Conservation (phyloP, 2,329 filamentous ascomycete species). For the Clonostachys solani region DNA sequence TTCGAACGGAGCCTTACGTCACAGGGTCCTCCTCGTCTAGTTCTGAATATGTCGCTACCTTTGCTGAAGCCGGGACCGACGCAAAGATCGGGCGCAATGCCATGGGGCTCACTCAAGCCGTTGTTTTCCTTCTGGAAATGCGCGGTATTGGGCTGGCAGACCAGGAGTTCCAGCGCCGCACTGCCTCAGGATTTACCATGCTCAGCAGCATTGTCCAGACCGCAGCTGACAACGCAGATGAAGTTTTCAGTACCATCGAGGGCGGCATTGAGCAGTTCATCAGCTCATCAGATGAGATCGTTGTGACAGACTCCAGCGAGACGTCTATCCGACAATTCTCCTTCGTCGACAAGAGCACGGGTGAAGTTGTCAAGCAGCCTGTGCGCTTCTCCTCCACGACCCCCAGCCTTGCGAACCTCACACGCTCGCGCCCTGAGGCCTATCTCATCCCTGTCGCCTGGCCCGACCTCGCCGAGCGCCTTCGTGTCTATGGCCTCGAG, state of each 20-base stretch:
- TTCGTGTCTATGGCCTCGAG: constrained; percentile 13
- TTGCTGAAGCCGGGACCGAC: constrained; percentile 19
- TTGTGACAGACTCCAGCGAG: constrained; percentile 18
- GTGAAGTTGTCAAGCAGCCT: constrained; percentile 14
- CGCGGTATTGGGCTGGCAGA: constrained; percentile 21
- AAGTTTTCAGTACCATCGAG: constrained; percentile 17
- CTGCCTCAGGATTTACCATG: constrained; percentile 18
- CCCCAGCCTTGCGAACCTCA: constrained; percentile 17
- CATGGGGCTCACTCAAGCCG: constrained; percentile 18
- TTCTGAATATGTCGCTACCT: constrained; percentile 9
- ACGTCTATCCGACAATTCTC: constrained; percentile 11
- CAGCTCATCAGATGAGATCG: constrained; percentile 13
- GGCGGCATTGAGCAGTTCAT: constrained; percentile 16
- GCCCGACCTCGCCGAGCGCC: constrained; percentile 16
- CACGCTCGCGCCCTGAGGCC: constrained; percentile 17
- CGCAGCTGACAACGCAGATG: constrained; percentile 16
- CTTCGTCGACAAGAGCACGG: constrained; percentile 19
- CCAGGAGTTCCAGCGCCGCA: constrained; percentile 22
- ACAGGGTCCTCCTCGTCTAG: constrained; percentile 10
- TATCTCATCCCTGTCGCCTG: constrained; percentile 21
- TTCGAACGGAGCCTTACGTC: constrained; percentile 21
- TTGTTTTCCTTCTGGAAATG: constrained; percentile 20
- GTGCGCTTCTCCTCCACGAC: constrained; percentile 21
- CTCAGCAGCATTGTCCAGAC: constrained; percentile 18
- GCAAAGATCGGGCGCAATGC: constrained; percentile 21